A percentile compares a stretch with the other conserved stretches of the same genome.
Evolutionary conservation across 176 grass and related monocot species (phyloP).

Genomic region (Raddia distichophylla): DNA sequence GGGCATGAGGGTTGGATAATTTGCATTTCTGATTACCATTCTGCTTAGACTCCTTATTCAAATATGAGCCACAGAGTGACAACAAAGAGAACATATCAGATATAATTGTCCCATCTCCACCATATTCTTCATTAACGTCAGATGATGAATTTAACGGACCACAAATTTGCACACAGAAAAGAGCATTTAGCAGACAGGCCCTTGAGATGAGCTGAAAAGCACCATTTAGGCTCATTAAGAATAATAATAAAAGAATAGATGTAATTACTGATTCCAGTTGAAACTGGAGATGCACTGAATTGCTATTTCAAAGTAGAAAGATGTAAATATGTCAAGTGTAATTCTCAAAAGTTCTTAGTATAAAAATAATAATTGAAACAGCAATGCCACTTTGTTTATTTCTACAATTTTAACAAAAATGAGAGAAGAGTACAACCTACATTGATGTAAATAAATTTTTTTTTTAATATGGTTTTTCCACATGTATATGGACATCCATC

Average conservation of each 20-base stretch:
- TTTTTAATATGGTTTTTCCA: background rate
- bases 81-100: conserved; percentile 82
- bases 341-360: background rate
- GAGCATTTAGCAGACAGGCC: conserved; percentile 62
- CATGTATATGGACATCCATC: too few species aligned
- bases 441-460: conserved; percentile 18
- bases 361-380: conserved; percentile 5
- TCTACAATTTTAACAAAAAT: background rate
- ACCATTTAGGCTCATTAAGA: conserved; percentile 39
- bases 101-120: conserved; percentile 82
- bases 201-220: conserved; percentile 89
- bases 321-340: background rate
- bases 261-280: conserved; percentile 24
- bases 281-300: background rate
- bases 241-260: background rate
- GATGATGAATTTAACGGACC: conserved; percentile 53
- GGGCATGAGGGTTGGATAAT: conserved; percentile 78
- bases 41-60: conserved; percentile 82
- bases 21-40: conserved; percentile 76
- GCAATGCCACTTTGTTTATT: background rate
- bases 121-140: conserved; percentile 61
- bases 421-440: background rate
- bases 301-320: conserved; percentile 32
- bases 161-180: conserved; percentile 65
- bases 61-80: conserved; percentile 72